phyloP scores from a whole-genome alignment of 1,284 basidiomycete genomes.

The Crucibulum cyathiforme region DNA sequence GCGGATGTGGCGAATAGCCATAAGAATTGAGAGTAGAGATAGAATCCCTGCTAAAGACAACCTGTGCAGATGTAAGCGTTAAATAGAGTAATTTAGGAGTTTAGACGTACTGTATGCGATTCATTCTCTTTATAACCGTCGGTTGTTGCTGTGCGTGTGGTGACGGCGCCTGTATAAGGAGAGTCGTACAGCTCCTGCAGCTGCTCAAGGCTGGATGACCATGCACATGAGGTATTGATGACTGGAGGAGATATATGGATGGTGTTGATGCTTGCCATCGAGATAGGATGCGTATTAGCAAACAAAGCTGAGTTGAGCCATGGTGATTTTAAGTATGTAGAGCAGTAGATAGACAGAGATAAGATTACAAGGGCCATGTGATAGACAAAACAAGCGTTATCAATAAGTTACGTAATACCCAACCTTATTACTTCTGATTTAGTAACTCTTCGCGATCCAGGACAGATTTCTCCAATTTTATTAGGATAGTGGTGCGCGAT shows the following conservation, averaged over 20 bases:
- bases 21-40: conserved; percentile 76
- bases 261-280: conserved; percentile 58
- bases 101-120: conserved; percentile 57
- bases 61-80: conserved; percentile 42
- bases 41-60: conserved; percentile 56
- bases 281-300: conserved; percentile 6
- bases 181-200: conserved; percentile 68
- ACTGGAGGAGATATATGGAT: conserved; percentile 62
- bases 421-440: conserved; percentile 40
- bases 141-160: conserved; percentile 75
- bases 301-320: background rate
- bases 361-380: background rate
- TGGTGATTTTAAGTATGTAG: background rate
- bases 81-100: background rate
- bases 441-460: conserved; percentile 87
- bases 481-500: conserved; percentile 88
- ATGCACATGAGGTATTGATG: conserved; percentile 78
- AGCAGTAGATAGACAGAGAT: background rate
- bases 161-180: conserved; percentile 74
- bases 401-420: background rate
- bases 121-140: conserved; percentile 69
- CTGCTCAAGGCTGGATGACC: conserved; percentile 73
- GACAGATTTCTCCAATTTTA: conserved; percentile 91
- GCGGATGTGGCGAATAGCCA: conserved; percentile 79
- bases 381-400: background rate